Conservation (phyloP, 495 filamentous ascomycete species). For the Apiosordaria backusii region DNA sequence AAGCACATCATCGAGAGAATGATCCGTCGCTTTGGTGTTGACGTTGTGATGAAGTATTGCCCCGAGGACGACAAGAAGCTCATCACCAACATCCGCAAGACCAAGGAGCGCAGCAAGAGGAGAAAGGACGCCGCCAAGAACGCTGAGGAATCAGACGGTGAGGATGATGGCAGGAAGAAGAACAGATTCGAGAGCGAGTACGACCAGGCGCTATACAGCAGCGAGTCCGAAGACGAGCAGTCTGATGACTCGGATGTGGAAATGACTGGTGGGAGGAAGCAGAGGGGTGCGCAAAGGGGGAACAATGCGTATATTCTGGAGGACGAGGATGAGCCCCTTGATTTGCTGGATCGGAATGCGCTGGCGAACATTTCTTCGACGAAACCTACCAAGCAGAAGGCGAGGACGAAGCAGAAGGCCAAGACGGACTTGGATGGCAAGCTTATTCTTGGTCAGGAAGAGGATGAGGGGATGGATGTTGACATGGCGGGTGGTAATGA, state of each 20-base stretch:
- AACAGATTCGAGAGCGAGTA: slow-evolving; percentile 82
- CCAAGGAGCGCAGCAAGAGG: slow-evolving; percentile 79
- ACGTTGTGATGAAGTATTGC: slow-evolving; percentile 67
- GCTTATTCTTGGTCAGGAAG: slow-evolving; percentile 67
- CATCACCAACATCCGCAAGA: slow-evolving; percentile 89
- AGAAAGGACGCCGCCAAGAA: slow-evolving; percentile 68
- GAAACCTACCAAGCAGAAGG: slow-evolving; percentile 63
- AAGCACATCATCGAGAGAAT: slow-evolving; percentile 96
- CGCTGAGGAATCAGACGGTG: slow-evolving; percentile 43
- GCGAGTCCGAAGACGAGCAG: slow-evolving; percentile 45
- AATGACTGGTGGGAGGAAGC: slow-evolving; percentile 44
- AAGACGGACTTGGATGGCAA: slow-evolving; percentile 84
- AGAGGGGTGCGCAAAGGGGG: slow-evolving; percentile 51
- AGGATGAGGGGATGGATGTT: slow-evolving; percentile 57
- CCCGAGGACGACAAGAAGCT: slow-evolving; percentile 85
- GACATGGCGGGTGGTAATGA: slow-evolving; percentile 49
- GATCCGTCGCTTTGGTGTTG: slow-evolving; percentile 82
- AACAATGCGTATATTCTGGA: slow-evolving; percentile 82
- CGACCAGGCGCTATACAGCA: slow-evolving; percentile 91
- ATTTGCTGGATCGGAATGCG: slow-evolving; percentile 82
- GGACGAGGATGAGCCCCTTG: slow-evolving; percentile 87
- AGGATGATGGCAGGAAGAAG: slow-evolving; percentile 47
- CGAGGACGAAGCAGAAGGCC: slow-evolving; percentile 55
- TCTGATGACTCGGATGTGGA: slow-evolving; percentile 63
- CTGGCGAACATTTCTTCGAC: slow-evolving; percentile 91